Evolutionary conservation across 306 rosid species (phyloP).

Genomic region (Quercus rubra): DNA sequence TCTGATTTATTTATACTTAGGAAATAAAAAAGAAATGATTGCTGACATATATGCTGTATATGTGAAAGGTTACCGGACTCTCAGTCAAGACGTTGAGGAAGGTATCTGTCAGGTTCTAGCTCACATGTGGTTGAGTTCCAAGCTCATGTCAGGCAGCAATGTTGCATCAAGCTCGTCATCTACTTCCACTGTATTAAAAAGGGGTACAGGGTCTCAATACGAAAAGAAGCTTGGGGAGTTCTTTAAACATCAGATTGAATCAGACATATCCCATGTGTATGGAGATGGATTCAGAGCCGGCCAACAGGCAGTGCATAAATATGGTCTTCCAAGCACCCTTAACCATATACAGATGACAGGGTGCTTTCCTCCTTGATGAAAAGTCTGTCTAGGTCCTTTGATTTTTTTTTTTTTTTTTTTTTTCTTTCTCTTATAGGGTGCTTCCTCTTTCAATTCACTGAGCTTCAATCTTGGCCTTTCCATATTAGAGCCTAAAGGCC

Average conservation of each 20-base stretch:
- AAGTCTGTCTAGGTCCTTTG: neutral
- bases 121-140: constrained; percentile 86
- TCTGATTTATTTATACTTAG: too few relatives aligned
- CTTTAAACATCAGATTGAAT: constrained; percentile 90
- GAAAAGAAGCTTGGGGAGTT: constrained; percentile 93
- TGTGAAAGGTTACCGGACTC: constrained; percentile 78
- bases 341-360: constrained; percentile 84
- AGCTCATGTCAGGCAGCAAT: constrained; percentile 54
- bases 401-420: neutral
- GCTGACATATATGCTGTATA: constrained; percentile 10
- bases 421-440: neutral
- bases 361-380: constrained; percentile 61
- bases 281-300: constrained; percentile 97
- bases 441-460: constrained; percentile 35
- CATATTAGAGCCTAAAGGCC: constrained; percentile 50
- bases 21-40: neutral
- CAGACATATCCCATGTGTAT: constrained; percentile 91
- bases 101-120: constrained; percentile 99
- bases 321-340: constrained; percentile 81
- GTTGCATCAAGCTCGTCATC: constrained; percentile 55
- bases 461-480: constrained; percentile 43
- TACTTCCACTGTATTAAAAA: constrained; percentile 39
- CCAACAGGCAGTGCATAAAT: constrained; percentile 71
- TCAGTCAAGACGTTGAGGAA: constrained; percentile 94
- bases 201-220: constrained; percentile 51